These are phyloP conservation scores for Pogostemon cablin DNA, from an alignment of 257 asterid genomes.

Conservation along the genomic window DNA sequence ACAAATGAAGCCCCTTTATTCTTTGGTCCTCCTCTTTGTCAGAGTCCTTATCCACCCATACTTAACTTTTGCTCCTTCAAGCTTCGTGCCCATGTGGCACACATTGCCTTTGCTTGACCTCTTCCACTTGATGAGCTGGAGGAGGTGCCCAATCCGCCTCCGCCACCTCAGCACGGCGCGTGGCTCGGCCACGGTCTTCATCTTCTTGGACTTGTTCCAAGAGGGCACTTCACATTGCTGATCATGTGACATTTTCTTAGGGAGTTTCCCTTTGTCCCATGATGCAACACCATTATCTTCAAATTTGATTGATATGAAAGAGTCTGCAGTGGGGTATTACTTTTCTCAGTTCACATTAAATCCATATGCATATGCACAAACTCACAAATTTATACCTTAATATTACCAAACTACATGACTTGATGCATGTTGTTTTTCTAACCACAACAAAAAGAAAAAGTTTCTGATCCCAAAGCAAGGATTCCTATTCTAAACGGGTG, in stretches of 20 bases:
- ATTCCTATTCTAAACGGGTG: no score
- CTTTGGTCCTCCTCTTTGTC: slow-evolving; percentile 63
- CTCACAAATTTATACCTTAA: neutral
- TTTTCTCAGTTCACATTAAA: no score
- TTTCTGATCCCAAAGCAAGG: no score
- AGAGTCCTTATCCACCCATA: slow-evolving; percentile 75
- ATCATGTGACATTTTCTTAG: slow-evolving; percentile 31
- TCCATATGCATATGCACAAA: neutral
- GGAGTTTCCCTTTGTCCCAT: slow-evolving; percentile 47
- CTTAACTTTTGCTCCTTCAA: slow-evolving; percentile 57
- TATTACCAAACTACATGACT: neutral
- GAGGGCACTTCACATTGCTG: slow-evolving; percentile 5
- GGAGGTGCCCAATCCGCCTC: slow-evolving; percentile 69
- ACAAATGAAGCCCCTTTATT: slow-evolving; percentile 40
- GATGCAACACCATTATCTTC: slow-evolving; percentile 69
- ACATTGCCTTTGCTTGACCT: slow-evolving; percentile 53
- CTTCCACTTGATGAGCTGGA: slow-evolving; percentile 76
- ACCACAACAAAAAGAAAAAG: neutral
- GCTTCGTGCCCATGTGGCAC: slow-evolving; percentile 62
- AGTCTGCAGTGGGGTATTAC: slow-evolving; percentile 46
- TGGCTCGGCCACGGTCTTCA: slow-evolving; percentile 55
- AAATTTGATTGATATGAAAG: slow-evolving; percentile 92
- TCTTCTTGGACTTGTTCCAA: neutral
- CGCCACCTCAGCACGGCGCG: slow-evolving; percentile 67
- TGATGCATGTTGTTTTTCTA: no score